Evolutionary conservation across 768 basidiomycete genomes (phyloP).

Genomic region (Hericium coralloides): DNA sequence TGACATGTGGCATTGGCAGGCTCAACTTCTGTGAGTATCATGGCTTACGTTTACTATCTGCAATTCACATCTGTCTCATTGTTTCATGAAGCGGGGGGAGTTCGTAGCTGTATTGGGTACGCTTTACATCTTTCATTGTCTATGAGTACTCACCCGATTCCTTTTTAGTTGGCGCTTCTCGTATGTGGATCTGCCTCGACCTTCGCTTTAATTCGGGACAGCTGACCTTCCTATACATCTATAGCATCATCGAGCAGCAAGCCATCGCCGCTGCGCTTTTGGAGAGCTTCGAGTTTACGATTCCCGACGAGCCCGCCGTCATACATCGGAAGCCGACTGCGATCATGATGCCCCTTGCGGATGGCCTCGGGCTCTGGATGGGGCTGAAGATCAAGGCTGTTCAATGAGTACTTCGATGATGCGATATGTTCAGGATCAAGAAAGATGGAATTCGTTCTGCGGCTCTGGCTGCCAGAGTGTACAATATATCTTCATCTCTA

Average conservation of each 20-base stretch:
- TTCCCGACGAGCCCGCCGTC: not conserved
- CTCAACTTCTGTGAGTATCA: slow-evolving; percentile 6
- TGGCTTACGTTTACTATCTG: not conserved
- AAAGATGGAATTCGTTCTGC: no score
- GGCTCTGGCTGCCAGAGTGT: no score
- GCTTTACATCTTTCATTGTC: not conserved
- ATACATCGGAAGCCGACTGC: not conserved
- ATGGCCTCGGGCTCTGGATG: not conserved
- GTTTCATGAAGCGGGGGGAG: slow-evolving; percentile 1
- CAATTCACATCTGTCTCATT: not conserved
- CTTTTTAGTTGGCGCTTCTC: slow-evolving; percentile 5
- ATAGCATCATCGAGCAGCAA: slow-evolving; percentile 9
- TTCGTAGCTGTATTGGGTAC: slow-evolving; percentile 8
- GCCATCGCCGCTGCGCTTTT: slow-evolving; percentile 5
- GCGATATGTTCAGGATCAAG: no score
- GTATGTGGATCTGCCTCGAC: not conserved
- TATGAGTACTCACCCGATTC: not conserved
- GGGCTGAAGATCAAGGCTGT: not conserved
- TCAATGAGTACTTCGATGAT: not conserved
- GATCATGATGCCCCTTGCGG: not conserved
- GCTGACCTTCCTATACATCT: not conserved
- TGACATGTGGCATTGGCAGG: not conserved
- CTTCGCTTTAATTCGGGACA: no score
- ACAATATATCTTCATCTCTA: no score
- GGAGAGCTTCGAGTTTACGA: slow-evolving; percentile 5